Evolutionary conservation across 73 alveolate species (phyloP), one percentile per base, ranked within the genome.

Genomic region (Symbiodinium pilosum): DNA sequence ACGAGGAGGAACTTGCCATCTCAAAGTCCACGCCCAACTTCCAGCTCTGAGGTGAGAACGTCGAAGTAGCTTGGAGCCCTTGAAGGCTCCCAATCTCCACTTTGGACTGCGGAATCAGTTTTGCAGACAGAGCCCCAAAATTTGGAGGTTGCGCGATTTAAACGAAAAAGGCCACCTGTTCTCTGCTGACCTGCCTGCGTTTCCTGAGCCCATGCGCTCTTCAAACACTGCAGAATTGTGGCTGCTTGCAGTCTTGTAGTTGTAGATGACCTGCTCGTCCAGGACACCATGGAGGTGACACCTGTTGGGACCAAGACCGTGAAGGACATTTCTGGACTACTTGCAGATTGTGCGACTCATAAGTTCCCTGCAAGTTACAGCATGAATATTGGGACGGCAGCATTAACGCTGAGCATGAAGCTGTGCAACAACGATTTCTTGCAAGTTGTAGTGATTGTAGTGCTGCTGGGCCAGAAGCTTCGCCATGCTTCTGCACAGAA

Each of bases 1-100:
- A 36, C 85, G 85, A 73, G 51, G 97, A 91, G 85, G 97, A 91
- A 81, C 56, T 91, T 87, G 97, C 77, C 81, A 91, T 91, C 88
- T 91, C 97, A 38, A 91, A 91, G 52, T 91, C 97, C 30, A 91
- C 97, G 51, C 97, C 97, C 28, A 91, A 86, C 88, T 91, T 91
- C 97, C 97, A 91, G 89, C 97, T 91, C 88, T 91, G 56, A 64
- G 81, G 39, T 54, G 32, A 1, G 4, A 54, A 30, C 81, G 81
- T 32, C 81, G 34, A 26, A 34, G 38, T 18, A 64, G 81, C 12
- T 64, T 64, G 24, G 24, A 26, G 81, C 18, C 30, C 34, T 64
- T n/a, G 81, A 64, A 18, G 73, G 73, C 73, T 54, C 73, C 73
- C 26, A 54, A 54, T 54, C 73, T 54, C 34, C 32, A 54, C 5